Percentiles rank a stretch among this genome's conserved stretches.
phyloP scores from a whole-genome alignment of 805 yeast species.

The Metschnikowia matae region DNA sequence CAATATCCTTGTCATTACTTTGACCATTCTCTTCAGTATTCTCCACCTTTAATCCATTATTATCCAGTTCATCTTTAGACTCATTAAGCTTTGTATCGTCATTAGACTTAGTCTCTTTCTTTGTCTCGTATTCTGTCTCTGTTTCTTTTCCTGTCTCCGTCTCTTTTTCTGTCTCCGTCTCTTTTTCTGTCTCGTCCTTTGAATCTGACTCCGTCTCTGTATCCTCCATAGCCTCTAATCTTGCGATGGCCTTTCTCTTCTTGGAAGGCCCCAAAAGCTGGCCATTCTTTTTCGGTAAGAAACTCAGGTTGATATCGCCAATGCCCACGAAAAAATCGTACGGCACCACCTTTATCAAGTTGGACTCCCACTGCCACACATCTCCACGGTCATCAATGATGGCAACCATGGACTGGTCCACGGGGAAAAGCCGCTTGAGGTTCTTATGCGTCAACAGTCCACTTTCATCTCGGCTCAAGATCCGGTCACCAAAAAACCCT shows the following conservation, averaged over 20 bases:
- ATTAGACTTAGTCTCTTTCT: neutral
- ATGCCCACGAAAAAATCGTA: constrained; percentile 95
- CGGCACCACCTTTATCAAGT: constrained; percentile 88
- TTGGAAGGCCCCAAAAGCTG: constrained; percentile 58
- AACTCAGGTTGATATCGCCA: constrained; percentile 93
- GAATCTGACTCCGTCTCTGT: neutral
- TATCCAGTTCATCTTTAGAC: neutral
- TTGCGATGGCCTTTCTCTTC: constrained; percentile 53
- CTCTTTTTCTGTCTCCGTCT: neutral
- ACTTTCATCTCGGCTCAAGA: constrained; percentile 89
- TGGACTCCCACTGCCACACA: constrained; percentile 97
- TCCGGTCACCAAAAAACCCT: constrained; percentile 82
- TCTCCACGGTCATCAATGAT: constrained; percentile 97
- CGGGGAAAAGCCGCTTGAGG: constrained; percentile 84
- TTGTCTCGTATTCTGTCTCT: constrained; percentile 8
- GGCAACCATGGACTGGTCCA: constrained; percentile 93
- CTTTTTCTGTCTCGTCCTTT: too few species aligned
- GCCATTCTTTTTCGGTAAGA: constrained; percentile 74
- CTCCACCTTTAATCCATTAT: neutral
- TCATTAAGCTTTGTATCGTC: neutral
- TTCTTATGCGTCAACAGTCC: constrained; percentile 90
- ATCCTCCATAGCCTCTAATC: constrained; percentile 43
- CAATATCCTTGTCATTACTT: too few species aligned
- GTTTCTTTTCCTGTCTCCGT: too few species aligned
- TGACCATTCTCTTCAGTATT: too few species aligned